phyloP scores from a whole-genome alignment of 371 early-diverging fungal genomes.

The Haplosporangium sp. region DNA sequence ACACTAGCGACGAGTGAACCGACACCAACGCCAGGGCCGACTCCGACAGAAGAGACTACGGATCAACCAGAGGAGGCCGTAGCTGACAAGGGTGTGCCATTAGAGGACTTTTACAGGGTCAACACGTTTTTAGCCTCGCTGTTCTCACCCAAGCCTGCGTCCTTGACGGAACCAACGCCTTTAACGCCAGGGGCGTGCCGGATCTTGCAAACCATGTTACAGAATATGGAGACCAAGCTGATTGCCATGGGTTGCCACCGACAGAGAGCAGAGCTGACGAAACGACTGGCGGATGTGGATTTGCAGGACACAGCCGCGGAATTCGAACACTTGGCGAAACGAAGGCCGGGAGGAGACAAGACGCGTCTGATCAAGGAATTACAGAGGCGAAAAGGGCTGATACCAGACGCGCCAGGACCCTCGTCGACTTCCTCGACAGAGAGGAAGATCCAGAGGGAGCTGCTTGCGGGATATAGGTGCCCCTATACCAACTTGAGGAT shows the following conservation, averaged over 20 bases:
- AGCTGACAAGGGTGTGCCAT: not conserved
- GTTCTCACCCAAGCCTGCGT: slow-evolving; percentile 3
- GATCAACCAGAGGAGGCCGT: not conserved
- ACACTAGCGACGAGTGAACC: too few species aligned
- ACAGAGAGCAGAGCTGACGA: slow-evolving; percentile 29
- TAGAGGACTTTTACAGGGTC: slow-evolving; percentile 32
- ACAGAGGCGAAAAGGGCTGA: too few species aligned
- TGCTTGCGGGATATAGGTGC: not conserved
- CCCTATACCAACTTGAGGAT: not conserved
- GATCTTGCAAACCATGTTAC: slow-evolving; percentile 31
- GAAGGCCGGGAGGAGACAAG: not conserved
- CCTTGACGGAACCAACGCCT: not conserved
- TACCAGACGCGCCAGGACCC: not conserved
- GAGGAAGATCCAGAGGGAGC: not conserved
- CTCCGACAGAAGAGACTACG: not conserved
- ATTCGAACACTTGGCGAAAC: not conserved
- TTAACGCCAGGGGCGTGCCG: slow-evolving; percentile 24
- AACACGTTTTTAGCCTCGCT: slow-evolving; percentile 27
- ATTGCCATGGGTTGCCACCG: slow-evolving; percentile 40
- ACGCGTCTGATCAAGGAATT: not conserved
- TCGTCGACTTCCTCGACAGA: not conserved
- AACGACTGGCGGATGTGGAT: slow-evolving; percentile 10
- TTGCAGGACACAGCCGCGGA: not conserved
- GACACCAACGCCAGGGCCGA: not conserved
- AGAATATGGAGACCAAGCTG: slow-evolving; percentile 28